phyloP scores from a whole-genome alignment of 2,329 filamentous ascomycete species.

The Fusarium neocosmosporiellum region DNA sequence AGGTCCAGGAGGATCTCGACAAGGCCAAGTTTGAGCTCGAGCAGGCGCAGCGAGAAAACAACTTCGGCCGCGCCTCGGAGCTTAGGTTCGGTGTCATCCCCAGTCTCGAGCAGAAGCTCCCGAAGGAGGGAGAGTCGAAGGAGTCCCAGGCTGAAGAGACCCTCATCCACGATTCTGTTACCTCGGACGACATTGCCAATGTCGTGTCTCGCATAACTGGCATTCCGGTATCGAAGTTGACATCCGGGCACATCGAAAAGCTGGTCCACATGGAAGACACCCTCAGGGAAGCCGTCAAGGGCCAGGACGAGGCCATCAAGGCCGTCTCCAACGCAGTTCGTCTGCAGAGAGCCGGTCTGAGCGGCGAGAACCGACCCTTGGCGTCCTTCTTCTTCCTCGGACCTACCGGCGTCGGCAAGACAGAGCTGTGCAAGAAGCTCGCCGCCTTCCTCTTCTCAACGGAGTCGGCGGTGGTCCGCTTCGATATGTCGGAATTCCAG shows the following conservation, averaged over 20 bases:
- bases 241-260: slow-evolving; percentile 93
- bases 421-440: slow-evolving; percentile 96
- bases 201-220: slow-evolving; percentile 93
- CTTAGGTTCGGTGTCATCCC: slow-evolving; percentile 91
- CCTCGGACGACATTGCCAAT: slow-evolving; percentile 89
- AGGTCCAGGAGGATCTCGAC: slow-evolving; percentile 88
- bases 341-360: slow-evolving; percentile 91
- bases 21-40: slow-evolving; percentile 87
- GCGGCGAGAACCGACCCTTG: slow-evolving; percentile 88
- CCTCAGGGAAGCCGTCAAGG: slow-evolving; percentile 83
- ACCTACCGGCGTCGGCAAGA: slow-evolving; percentile 96
- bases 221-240: slow-evolving; percentile 92
- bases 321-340: slow-evolving; percentile 93
- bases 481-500: slow-evolving; percentile 98
- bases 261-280: slow-evolving; percentile 95
- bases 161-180: slow-evolving; percentile 94
- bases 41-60: slow-evolving; percentile 84
- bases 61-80: slow-evolving; percentile 92
- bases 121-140: slow-evolving; percentile 72
- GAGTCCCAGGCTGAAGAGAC: slow-evolving; percentile 57
- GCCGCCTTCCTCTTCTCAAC: slow-evolving; percentile 94
- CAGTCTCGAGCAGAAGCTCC: slow-evolving; percentile 79
- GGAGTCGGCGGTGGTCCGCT: slow-evolving; percentile 88
- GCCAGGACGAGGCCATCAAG: slow-evolving; percentile 92
- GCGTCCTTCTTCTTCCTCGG: slow-evolving; percentile 98